Percentiles rank a stretch among this genome's conserved stretches.
Conservation (phyloP, 169 alveolate species). For the Plasmodium relictum region DNA sequence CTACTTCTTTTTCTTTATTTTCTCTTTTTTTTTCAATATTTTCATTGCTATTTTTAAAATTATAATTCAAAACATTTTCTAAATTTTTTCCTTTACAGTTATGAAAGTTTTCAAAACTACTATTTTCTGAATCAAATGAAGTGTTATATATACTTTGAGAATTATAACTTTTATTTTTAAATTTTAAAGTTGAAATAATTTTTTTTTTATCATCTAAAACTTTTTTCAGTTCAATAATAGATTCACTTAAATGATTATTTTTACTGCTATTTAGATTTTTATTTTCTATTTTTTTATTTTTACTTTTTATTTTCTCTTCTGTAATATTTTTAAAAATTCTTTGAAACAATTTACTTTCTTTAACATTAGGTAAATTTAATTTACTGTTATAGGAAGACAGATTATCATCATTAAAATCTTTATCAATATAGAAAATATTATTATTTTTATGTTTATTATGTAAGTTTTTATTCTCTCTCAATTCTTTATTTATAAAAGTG, state of each 20-base stretch:
- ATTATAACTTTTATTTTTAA: neutral
- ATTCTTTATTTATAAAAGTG: neutral
- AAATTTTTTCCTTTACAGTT: neutral
- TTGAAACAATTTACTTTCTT: constrained; percentile 49
- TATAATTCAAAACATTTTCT: neutral
- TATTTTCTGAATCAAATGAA: neutral
- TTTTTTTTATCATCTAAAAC: constrained; percentile 26
- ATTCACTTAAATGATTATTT: constrained; percentile 18
- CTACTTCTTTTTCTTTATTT: neutral
- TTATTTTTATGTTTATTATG: neutral
- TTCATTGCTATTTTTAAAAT: neutral
- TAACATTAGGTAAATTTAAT: constrained; percentile 17
- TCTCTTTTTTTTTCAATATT: neutral
- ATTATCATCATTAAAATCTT: constrained; percentile 3
- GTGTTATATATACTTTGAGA: neutral
- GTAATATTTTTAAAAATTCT: constrained; percentile 45
- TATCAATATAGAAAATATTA: neutral
- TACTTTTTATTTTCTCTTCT: constrained; percentile 39
- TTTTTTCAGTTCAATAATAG: constrained; percentile 11
- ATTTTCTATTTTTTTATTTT: constrained; percentile 45
- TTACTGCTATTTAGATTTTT: constrained; percentile 22
- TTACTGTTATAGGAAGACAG: neutral
- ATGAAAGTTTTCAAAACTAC: neutral
- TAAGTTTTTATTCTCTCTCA: no score
- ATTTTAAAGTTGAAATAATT: constrained; percentile 16